These are phyloP conservation scores for Protomyces arabidopsidicola DNA, from an alignment of 1,139 yeast genomes.

Conservation along the genomic window DNA sequence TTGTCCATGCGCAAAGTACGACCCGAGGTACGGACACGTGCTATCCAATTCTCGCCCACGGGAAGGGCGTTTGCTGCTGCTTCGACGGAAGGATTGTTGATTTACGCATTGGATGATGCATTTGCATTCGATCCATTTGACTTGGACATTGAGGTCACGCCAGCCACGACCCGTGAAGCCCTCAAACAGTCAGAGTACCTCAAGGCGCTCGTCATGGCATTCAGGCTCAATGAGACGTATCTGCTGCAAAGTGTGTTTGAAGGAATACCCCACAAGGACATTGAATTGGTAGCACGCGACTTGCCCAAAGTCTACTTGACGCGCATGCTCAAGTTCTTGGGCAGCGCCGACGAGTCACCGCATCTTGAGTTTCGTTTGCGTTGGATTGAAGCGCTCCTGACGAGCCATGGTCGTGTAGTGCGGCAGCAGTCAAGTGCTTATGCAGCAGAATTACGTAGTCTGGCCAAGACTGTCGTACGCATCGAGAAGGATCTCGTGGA, in stretches of 20 bases:
- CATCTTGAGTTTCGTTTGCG: conserved; percentile 78
- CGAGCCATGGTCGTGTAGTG: conserved; percentile 74
- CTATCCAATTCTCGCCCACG: conserved; percentile 82
- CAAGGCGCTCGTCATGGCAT: conserved; percentile 84
- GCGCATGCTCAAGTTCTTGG: conserved; percentile 64
- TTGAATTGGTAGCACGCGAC: conserved; percentile 58
- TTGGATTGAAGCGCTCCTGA: conserved; percentile 69
- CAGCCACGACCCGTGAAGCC: conserved; percentile 63
- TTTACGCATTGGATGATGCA: conserved; percentile 73
- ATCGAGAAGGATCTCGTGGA: conserved; percentile 67
- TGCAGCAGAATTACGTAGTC: conserved; percentile 56
- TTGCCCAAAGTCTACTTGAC: conserved; percentile 74
- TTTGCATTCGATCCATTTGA: conserved; percentile 90
- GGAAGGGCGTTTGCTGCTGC: conserved; percentile 91
- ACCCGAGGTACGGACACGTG: conserved; percentile 75
- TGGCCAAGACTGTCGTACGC: conserved; percentile 59
- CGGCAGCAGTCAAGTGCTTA: conserved; percentile 59
- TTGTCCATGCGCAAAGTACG: conserved; percentile 70
- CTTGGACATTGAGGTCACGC: conserved; percentile 86
- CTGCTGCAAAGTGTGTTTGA: conserved; percentile 72
- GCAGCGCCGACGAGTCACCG: conserved; percentile 66
- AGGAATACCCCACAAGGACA: conserved; percentile 66
- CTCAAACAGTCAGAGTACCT: conserved; percentile 45
- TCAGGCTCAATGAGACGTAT: conserved; percentile 78
- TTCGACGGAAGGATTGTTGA: conserved; percentile 84